Base-by-base conservation (phyloP, 768 basidiomycete genomes). In the Lactifluus hygrophoroides region DNA sequence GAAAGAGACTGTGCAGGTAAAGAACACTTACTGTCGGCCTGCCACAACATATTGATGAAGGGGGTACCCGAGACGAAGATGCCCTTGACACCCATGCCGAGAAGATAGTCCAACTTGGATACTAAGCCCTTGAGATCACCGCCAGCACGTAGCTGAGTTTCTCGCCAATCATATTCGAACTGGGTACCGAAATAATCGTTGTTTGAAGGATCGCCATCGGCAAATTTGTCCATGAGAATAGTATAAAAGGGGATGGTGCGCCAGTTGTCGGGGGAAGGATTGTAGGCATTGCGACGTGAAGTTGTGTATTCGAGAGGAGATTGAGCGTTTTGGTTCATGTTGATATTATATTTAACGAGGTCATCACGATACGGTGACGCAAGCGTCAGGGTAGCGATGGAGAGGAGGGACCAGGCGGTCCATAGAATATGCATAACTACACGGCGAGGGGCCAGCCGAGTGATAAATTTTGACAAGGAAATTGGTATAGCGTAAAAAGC, bases 21-120 rank as follows among this genome's bases (percentile, higher is more conserved):
- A 27, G 17, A 50, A 43, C 27, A 81, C 91, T 68, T 54, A 94
- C 93, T 92, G 80, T 95, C 93, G 3, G 91, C 88, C 68, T 94
- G 87, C 93, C 93, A 95, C n/a, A 91, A 72, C 93, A 94, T 94
- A 78, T 95, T 95, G 61, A 96, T 61, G 71, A 92, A 96, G 52
- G 86, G 83, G 1, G 94, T 96, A 52, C 94, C 94, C 23, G 94
- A 91, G 69, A 95, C 88, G 74, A 91, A 96, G 65, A 96, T 83
- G 51, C 84, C 78, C 65, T 76, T 76, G 60, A 92, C 73, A 62
- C 94, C 94, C 90, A 94, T 94, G 62, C 89, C 90, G 45, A 90
- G 76, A 17, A 96, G 76, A 69, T 96, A 96, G 71, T 96, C 94
- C 60, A 96, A 75, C 57, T 79, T 84, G 21, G 80, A 69, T 45